Base-by-base conservation (phyloP, 306 rosid genomes). In the Carpinus fangiana region DNA sequence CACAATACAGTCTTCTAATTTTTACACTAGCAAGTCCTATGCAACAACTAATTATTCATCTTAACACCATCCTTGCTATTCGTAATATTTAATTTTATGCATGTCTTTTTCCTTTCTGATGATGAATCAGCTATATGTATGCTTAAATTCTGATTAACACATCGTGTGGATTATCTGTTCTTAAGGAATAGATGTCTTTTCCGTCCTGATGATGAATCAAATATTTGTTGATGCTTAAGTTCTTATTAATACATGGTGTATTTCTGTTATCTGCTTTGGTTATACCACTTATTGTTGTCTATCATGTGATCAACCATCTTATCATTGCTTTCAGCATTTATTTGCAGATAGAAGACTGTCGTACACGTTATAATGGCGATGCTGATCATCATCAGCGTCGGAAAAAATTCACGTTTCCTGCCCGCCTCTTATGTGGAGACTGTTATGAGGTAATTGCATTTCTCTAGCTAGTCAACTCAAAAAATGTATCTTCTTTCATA, bases 361-460 rank as follows among this genome's bases (percentile, higher is more conserved):
- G 97, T 38, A 95, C 98, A 41, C 97, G 98, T 54, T 95, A 95
- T 80, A 95, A 95, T 74, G 97, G 99, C 23, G 99, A 95, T 79
- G 97, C 99, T 8, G 98, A 91, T 53, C 97, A 91, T 82, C 99
- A 95, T 85, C 97, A 88, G 76, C 94, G 93, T 54, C 97, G 96
- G 51, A 95, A 93, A 67, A 95, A 93, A 87, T 93, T 93, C 64
- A 73, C 93, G 14, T 95, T 95, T 84, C 99, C 99, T 59, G 99
- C 99, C 69, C 96, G 93, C 53, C 98, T 95, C 75, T 80, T 95
- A 31, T 95, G 97, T 81, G 99, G 94, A 81, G 99, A 95, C 61
- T 95, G 99, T 82, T 95, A 81, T 60, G 99, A 95, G 98, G 99
- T 95, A 81, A 81, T 82, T 69, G 34, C 34, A 73, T 53, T 72